Base-by-base conservation (phyloP, 352 stramenopile genomes). In the Thalassiosira allenii region DNA sequence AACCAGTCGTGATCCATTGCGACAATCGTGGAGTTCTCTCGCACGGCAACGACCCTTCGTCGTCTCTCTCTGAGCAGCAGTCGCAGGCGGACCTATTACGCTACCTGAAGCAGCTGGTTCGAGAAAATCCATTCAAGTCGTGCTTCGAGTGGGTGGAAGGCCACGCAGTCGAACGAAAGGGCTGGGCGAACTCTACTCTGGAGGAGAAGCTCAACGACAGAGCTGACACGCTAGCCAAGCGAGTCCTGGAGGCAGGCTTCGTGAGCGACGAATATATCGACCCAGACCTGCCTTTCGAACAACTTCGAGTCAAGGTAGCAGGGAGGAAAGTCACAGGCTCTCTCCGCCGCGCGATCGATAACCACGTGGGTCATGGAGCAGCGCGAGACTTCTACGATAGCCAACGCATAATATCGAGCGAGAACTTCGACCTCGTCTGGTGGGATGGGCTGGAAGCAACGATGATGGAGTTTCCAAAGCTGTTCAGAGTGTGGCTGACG, bases 241-340 rank as follows among this genome's bases (percentile, higher is more conserved):
- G 40, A 11, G 40, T 32, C 11, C 43, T 77, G 9, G 0, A 17
- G 17, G 37, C 37, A 17, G 37, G 8, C 8, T 17, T 47, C 37
- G 8, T 17, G 17, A 47, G 8, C 17, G 37, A 17, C 9, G 37
- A 47, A n/a, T n/a, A n/a, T n/a, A n/a, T n/a, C n/a, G n/a, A n/a
- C n/a, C n/a, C n/a, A n/a, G n/a, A n/a, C n/a, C 67, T 73, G 30
- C 74, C 74, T 2, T 61, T 68, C 14, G 74, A 83, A 34, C 0
- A 12, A 12, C 34, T 72, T 11, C 27, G 40, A 33, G 22, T 83
- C 1, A 22, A 11, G 0, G 8, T 62, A n/a, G 14, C 25, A 22
- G 57, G 49, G 2, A 32, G 33, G 33, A 73, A 77, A n/a, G 49
- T 74, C 0, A 58, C 37, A 6, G 40, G 27, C 1, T 67, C 41